phyloP scores from a whole-genome alignment of 768 basidiomycete genomes.

The Mrakia gelida region DNA sequence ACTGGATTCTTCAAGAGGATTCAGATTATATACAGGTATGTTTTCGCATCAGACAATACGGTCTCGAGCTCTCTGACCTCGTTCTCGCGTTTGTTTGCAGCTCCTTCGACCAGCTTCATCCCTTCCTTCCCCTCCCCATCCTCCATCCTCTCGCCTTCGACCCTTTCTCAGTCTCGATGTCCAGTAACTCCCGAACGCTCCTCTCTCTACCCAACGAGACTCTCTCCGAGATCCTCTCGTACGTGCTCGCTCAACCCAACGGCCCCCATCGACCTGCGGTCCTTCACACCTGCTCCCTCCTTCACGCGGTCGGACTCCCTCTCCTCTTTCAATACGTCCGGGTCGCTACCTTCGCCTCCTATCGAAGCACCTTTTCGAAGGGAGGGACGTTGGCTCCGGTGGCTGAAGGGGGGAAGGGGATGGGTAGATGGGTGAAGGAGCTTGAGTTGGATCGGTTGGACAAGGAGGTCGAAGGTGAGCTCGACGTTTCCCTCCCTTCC shows the following conservation, averaged over 20 bases:
- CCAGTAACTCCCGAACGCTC: neutral
- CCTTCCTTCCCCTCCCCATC: too few species aligned
- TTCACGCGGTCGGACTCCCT: neutral
- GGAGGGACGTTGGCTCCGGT: neutral
- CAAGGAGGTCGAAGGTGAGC: neutral
- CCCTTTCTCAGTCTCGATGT: too few species aligned
- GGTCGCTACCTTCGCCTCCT: neutral
- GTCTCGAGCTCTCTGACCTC: too few species aligned
- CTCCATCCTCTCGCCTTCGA: too few species aligned
- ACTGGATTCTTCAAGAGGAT: too few species aligned
- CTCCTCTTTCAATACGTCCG: neutral
- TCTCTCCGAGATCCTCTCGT: neutral
- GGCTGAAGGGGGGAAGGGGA: neutral
- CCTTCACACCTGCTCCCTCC: neutral
- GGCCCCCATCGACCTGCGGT: neutral
- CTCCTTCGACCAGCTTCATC: too few species aligned
- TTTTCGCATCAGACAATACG: too few species aligned
- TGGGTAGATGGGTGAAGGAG: neutral
- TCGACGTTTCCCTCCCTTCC: neutral
- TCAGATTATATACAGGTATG: too few species aligned
- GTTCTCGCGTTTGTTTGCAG: too few species aligned
- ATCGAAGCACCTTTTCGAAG: neutral
- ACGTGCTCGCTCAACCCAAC: neutral
- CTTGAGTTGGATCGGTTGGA: neutral
- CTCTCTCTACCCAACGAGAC: neutral